A percentile compares a stretch with the other conserved stretches of the same genome.
Evolutionary conservation across 2,329 filamentous ascomycete species (phyloP).

Genomic region (Aspergillus floridensis): DNA sequence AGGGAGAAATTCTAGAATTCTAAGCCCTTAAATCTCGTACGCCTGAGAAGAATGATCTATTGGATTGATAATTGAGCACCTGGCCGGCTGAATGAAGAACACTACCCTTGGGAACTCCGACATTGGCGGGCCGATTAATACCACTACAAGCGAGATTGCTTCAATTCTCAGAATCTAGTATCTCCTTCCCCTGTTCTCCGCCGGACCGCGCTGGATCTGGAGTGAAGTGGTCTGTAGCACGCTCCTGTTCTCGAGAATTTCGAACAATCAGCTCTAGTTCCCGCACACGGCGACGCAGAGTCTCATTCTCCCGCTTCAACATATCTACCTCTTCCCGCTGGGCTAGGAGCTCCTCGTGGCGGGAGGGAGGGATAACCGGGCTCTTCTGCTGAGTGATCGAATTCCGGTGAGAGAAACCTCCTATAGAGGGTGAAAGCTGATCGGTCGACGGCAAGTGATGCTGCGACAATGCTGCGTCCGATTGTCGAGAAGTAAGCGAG

Average conservation of each 20-base stretch:
- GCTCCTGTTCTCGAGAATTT: conserved; percentile 27
- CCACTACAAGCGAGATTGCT: background rate
- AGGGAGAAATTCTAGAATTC: background rate
- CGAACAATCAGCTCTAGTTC: conserved; percentile 43
- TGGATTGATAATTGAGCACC: background rate
- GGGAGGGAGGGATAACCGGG: conserved; percentile 29
- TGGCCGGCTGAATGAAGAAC: background rate
- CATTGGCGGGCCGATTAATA: too few species aligned
- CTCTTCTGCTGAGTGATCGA: conserved; percentile 32
- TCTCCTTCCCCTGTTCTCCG: background rate
- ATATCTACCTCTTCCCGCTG: conserved; percentile 46
- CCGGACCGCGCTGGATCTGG: background rate
- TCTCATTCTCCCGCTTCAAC: conserved; percentile 48
- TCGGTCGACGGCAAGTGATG: conserved; percentile 29
- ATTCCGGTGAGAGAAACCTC: conserved; percentile 29
- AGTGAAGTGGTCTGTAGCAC: conserved; percentile 1
- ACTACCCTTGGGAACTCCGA: background rate
- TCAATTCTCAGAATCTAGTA: background rate
- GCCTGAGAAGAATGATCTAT: background rate
- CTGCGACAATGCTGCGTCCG: conserved; percentile 29
- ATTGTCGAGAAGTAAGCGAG: conserved; percentile 41
- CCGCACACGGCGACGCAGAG: conserved; percentile 43
- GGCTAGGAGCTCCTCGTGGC: conserved; percentile 44
- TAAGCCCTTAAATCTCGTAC: background rate
- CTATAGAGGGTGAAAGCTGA: conserved; percentile 23